phyloP scores from a whole-genome alignment of 2,329 filamentous ascomycete species.

The Penicillium sp. region DNA sequence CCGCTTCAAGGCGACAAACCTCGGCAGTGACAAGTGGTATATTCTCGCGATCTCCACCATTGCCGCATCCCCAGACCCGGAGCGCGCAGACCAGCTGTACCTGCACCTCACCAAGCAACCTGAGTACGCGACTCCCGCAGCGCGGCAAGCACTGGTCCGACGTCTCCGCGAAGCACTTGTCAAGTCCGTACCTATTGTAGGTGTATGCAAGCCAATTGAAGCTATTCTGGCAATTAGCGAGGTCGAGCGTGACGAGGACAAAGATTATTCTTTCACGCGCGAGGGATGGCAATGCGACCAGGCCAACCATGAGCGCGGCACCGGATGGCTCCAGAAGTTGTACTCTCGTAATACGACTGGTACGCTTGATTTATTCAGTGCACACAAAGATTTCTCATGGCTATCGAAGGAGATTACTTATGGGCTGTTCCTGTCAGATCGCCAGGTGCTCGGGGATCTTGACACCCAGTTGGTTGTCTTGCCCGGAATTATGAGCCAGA shows the following conservation, averaged over 20 bases:
- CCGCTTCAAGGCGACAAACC: constrained; percentile 27
- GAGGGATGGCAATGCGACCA: constrained; percentile 61
- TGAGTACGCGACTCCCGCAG: constrained; percentile 36
- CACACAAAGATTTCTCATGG: constrained; percentile 59
- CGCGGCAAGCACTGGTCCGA: constrained; percentile 37
- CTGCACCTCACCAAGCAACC: constrained; percentile 55
- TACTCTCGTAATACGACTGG: constrained; percentile 52
- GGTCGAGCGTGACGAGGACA: constrained; percentile 58
- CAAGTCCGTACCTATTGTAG: constrained; percentile 60
- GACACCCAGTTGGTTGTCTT: constrained; percentile 49
- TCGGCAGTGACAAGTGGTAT: constrained; percentile 34
- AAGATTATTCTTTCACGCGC: constrained; percentile 57
- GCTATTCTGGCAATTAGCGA: constrained; percentile 58
- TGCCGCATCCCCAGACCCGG: constrained; percentile 54
- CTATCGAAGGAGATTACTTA: constrained; percentile 77
- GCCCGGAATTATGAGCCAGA: constrained; percentile 49
- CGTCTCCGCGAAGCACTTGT: constrained; percentile 58
- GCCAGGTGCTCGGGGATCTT: constrained; percentile 41
- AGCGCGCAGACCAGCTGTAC: constrained; percentile 57
- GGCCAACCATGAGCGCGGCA: constrained; percentile 55
- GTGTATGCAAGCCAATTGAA: constrained; percentile 65
- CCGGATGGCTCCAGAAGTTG: constrained; percentile 58
- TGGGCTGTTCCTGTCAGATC: constrained; percentile 52
- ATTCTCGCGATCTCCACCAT: constrained; percentile 46
- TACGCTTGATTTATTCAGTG: constrained; percentile 35